These are phyloP conservation scores for Sporisorium graminicola DNA, from an alignment of 1,284 basidiomycete genomes.

Conservation along the genomic window DNA sequence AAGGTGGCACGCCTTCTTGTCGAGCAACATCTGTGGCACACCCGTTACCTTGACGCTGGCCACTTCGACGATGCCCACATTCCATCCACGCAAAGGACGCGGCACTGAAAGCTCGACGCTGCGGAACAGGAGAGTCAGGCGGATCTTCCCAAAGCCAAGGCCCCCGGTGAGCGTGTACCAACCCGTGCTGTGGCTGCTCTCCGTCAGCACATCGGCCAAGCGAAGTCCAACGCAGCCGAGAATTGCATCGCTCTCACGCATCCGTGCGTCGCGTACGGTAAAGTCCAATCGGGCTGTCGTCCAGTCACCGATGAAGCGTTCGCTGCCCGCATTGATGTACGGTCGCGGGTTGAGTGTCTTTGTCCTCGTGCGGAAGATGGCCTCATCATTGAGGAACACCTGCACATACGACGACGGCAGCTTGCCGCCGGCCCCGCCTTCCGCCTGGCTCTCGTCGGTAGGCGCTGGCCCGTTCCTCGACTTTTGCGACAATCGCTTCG, in stretches of 20 bases:
- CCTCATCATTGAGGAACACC: conserved; percentile 64
- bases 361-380: conserved; percentile 62
- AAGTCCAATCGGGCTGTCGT: conserved; percentile 59
- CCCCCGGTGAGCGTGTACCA: conserved; percentile 62
- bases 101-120: conserved; percentile 59
- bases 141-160: conserved; percentile 61
- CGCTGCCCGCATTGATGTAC: conserved; percentile 63
- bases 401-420: conserved; percentile 65
- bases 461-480: conserved; percentile 27
- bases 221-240: conserved; percentile 59
- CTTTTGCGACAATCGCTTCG: conserved; percentile 46
- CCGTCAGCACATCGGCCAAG: conserved; percentile 52
- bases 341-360: conserved; percentile 62
- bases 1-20: conserved; percentile 53
- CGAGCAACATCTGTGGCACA: conserved; percentile 36
- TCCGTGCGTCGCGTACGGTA: conserved; percentile 56
- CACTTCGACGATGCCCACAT: conserved; percentile 60
- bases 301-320: conserved; percentile 60
- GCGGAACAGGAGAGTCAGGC: conserved; percentile 59
- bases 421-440: conserved; percentile 42
- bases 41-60: conserved; percentile 42
- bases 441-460: conserved; percentile 47
- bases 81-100: conserved; percentile 61
- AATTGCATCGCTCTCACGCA: conserved; percentile 62
- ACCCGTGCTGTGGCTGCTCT: conserved; percentile 42